Percentiles rank a stretch among this genome's conserved stretches.
Conservation (phyloP, 2,329 filamentous ascomycete genomes). For the Nemania abortiva region DNA sequence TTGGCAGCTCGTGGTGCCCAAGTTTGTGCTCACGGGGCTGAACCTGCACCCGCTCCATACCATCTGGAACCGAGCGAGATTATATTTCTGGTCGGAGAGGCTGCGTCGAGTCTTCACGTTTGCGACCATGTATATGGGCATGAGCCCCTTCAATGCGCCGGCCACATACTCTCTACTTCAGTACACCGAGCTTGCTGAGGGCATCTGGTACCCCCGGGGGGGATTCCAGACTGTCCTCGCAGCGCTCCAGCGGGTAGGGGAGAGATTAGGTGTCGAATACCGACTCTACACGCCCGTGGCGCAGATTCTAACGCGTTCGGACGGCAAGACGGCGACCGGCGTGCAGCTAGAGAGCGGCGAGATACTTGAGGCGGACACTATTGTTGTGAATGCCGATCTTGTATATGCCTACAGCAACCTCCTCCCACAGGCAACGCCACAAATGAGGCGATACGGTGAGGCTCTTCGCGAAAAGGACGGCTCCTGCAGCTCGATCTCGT, state of each 20-base stretch:
- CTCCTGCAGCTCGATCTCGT: conserved; percentile 80
- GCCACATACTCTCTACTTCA: conserved; percentile 80
- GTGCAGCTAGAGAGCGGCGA: conserved; percentile 70
- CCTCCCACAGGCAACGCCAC: conserved; percentile 61
- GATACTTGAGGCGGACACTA: conserved; percentile 71
- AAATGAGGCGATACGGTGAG: conserved; percentile 50
- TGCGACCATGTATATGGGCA: conserved; percentile 86
- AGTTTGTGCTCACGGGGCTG: conserved; percentile 70
- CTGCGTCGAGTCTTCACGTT: conserved; percentile 80
- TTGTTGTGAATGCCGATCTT: conserved; percentile 79
- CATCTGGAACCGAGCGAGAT: conserved; percentile 73
- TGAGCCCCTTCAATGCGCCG: conserved; percentile 81
- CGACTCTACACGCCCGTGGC: conserved; percentile 69
- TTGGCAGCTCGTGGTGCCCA: conserved; percentile 66
- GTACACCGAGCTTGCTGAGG: conserved; percentile 80
- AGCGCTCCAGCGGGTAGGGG: conserved; percentile 72
- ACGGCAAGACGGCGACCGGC: conserved; percentile 67
- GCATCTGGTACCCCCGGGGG: conserved; percentile 80
- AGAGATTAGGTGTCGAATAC: conserved; percentile 72
- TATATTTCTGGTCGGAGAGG: conserved; percentile 78
- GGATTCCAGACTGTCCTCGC: conserved; percentile 76
- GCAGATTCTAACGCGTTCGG: conserved; percentile 64
- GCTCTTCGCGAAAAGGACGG: conserved; percentile 63
- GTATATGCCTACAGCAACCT: conserved; percentile 81
- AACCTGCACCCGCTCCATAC: conserved; percentile 77